A percentile compares a stretch with the other conserved stretches of the same genome.
Evolutionary conservation across 2,329 filamentous ascomycete genomes (phyloP).

Genomic region (Alternaria angustiovoidea): DNA sequence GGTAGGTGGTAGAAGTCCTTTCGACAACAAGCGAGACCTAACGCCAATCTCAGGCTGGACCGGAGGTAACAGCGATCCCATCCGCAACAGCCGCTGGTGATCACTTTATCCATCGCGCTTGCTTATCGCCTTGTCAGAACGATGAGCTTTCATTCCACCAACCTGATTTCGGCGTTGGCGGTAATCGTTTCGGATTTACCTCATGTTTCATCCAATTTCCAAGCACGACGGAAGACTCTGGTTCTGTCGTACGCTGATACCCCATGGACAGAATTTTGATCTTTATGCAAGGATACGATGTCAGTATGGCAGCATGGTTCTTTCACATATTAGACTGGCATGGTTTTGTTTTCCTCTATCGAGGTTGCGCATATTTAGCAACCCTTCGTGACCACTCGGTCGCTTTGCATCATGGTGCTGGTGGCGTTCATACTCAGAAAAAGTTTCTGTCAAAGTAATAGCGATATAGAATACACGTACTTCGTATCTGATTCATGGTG

Average conservation of each 20-base stretch:
- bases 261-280: conserved; percentile 35
- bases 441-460: conserved; percentile 40
- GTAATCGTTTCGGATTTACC: conserved; percentile 21
- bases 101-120: conserved; percentile 10
- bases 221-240: conserved; percentile 16
- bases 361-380: conserved; percentile 14
- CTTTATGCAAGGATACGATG: conserved; percentile 17
- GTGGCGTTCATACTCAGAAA: conserved; percentile 34
- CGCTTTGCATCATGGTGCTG: conserved; percentile 37
- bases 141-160: conserved; percentile 19
- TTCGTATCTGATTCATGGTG: conserved; percentile 2
- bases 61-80: conserved; percentile 50
- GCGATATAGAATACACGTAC: conserved; percentile 33
- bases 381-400: conserved; percentile 13
- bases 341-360: conserved; percentile 26
- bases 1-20: conserved; percentile 40
- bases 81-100: conserved; percentile 54
- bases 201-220: conserved; percentile 18
- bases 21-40: conserved; percentile 18
- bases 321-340: conserved; percentile 40
- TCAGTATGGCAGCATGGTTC: conserved; percentile 19
- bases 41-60: conserved; percentile 42
- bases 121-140: conserved; percentile 14
- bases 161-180: conserved; percentile 31
- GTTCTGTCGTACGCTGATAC: conserved; percentile 42